A percentile compares a stretch with the other conserved stretches of the same genome.
phyloP scores from a whole-genome alignment of 106 monocot species.

The Dioscorea alata region DNA sequence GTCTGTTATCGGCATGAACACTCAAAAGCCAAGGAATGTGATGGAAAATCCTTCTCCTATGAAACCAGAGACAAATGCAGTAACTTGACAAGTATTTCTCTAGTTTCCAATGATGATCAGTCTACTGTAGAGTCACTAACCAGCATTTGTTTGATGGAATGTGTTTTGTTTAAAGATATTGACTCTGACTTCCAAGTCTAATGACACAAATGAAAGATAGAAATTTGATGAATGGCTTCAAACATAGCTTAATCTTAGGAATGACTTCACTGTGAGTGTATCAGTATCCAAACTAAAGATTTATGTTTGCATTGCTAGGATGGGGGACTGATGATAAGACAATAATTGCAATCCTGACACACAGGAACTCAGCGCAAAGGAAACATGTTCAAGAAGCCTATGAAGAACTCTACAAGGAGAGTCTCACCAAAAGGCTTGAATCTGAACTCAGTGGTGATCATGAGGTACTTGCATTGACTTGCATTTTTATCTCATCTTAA shows the following conservation, averaged over 20 bases:
- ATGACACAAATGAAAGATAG: no score
- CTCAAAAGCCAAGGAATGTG: conserved; percentile 11
- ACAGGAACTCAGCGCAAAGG: conserved; percentile 75
- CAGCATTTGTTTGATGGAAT: no score
- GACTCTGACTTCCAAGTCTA: no score
- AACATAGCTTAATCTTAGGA: no score
- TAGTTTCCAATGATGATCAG: conserved; percentile 7
- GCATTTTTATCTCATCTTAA: no score
- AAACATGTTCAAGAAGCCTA: conserved; percentile 52
- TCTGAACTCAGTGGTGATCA: conserved; percentile 82
- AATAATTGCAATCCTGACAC: conserved; percentile 56
- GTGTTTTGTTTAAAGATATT: no score
- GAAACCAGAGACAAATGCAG: not conserved
- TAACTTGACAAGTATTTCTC: conserved; percentile 15
- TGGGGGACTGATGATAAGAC: conserved; percentile 94
- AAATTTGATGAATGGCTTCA: no score
- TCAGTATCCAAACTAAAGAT: no score
- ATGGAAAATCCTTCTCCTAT: conserved; percentile 10
- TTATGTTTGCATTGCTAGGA: conserved; percentile 24
- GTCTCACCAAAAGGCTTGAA: conserved; percentile 75
- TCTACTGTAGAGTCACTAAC: conserved; percentile 1
- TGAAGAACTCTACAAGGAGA: conserved; percentile 68
- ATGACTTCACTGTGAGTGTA: no score
- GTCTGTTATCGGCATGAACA: not conserved
- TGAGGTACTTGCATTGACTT: conserved; percentile 46